phyloP scores from a whole-genome alignment of 306 rosid species.

The Vachellia collinsii region DNA sequence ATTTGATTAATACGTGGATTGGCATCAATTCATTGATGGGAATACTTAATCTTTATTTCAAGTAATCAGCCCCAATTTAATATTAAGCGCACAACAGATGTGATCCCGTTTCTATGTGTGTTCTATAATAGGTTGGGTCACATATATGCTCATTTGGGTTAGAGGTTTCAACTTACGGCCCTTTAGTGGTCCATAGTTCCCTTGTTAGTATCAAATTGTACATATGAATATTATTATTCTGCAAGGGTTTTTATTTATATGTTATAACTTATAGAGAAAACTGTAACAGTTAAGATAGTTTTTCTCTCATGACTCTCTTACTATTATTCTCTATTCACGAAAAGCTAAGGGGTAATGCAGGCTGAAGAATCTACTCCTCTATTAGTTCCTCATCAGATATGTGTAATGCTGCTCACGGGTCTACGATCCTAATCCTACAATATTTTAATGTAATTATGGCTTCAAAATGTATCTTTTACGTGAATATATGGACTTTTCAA shows the following conservation, averaged over 20 bases:
- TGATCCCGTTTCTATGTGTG: neutral
- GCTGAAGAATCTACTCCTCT: neutral
- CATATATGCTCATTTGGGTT: neutral
- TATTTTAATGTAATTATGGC: neutral
- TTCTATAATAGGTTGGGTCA: neutral
- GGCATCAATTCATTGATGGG: too few species aligned
- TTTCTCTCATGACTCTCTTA: too few species aligned
- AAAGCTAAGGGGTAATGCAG: neutral
- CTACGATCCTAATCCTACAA: too few species aligned
- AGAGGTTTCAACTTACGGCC: neutral
- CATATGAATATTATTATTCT: too few species aligned
- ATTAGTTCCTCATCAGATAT: too few species aligned
- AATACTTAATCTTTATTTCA: neutral
- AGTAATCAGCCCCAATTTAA: too few species aligned
- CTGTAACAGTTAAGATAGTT: too few species aligned
- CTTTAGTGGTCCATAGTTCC: neutral
- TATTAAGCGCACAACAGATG: too few species aligned
- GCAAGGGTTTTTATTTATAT: too few species aligned
- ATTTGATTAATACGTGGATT: neutral
- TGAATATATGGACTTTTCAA: neutral
- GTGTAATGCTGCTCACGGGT: too few species aligned
- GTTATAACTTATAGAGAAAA: too few species aligned
- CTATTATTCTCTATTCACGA: neutral
- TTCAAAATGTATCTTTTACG: neutral
- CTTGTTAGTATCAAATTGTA: neutral